These are phyloP conservation scores for Dentipellis sp. DNA, from an alignment of 768 basidiomycete genomes.

Conservation along the genomic window DNA sequence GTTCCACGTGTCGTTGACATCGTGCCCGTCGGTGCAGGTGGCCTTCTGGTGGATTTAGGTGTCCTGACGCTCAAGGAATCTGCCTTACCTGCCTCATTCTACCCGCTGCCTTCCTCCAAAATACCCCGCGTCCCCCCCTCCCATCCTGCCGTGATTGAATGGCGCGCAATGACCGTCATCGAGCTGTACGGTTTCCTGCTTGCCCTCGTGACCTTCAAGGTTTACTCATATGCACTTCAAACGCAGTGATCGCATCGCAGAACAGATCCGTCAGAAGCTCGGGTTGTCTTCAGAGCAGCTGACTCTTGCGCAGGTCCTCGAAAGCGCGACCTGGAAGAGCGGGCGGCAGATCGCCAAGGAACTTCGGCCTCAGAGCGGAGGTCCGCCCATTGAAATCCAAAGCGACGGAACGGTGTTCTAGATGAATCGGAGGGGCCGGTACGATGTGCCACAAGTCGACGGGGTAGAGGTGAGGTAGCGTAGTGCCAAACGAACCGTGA, in stretches of 20 bases:
- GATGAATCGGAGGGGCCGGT: background rate
- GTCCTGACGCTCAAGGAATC: conserved; percentile 61
- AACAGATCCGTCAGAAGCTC: conserved; percentile 54
- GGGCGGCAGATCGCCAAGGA: conserved; percentile 86
- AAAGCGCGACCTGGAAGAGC: conserved; percentile 95
- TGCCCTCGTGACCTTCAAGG: background rate
- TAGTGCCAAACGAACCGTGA: background rate
- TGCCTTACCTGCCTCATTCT: conserved; percentile 34
- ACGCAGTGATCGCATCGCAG: conserved; percentile 72
- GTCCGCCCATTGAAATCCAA: conserved; percentile 80
- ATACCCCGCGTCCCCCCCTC: conserved; percentile 63
- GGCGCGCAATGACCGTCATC: conserved; percentile 94
- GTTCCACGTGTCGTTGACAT: background rate
- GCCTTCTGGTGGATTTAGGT: conserved; percentile 78
- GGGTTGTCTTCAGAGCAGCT: conserved; percentile 43
- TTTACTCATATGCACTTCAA: background rate
- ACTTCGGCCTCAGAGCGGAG: conserved; percentile 63
- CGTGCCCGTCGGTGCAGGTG: conserved; percentile 40
- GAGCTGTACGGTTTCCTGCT: conserved; percentile 49
- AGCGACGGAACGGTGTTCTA: conserved; percentile 82
- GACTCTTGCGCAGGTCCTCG: conserved; percentile 79
- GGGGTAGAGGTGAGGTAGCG: background rate
- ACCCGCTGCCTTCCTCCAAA: conserved; percentile 34
- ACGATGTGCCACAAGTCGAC: background rate
- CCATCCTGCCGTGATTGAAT: conserved; percentile 90